These are phyloP conservation scores for Talaromyces proteolyticus DNA, from an alignment of 495 filamentous ascomycete species.

Conservation along the genomic window DNA sequence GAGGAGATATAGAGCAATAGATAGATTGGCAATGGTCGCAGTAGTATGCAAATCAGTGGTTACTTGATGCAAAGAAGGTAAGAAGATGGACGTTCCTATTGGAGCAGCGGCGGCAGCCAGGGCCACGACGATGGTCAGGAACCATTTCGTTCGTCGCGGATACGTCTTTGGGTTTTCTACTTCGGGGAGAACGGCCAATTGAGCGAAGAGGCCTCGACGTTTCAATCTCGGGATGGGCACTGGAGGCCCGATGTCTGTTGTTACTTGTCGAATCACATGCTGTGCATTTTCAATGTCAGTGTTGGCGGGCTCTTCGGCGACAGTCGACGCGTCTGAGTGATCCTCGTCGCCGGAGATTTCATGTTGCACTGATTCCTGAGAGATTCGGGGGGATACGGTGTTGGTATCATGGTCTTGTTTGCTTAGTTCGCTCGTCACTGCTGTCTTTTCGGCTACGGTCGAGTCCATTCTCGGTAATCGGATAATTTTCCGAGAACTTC, in stretches of 20 bases:
- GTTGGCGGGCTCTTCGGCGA: not conserved
- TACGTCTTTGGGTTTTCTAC: slow-evolving; percentile 73
- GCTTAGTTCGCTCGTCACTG: too few relatives aligned
- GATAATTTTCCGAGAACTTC: too few relatives aligned
- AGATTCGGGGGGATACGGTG: too few relatives aligned
- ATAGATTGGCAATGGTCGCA: slow-evolving; percentile 72
- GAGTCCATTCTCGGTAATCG: too few relatives aligned
- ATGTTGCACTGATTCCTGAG: not conserved
- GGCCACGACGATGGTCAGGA: slow-evolving; percentile 75
- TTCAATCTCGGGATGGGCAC: slow-evolving; percentile 53
- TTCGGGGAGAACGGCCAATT: slow-evolving; percentile 74
- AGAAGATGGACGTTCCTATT: slow-evolving; percentile 79
- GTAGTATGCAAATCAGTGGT: slow-evolving; percentile 57
- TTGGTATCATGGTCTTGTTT: too few relatives aligned
- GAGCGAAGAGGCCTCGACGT: slow-evolving; percentile 70
- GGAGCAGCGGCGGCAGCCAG: slow-evolving; percentile 71
- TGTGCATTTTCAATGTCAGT: not conserved
- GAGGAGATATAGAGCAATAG: slow-evolving; percentile 85
- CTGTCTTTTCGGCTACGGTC: too few relatives aligned
- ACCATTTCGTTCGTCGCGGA: slow-evolving; percentile 69
- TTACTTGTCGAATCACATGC: slow-evolving; percentile 3
- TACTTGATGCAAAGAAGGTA: slow-evolving; percentile 71
- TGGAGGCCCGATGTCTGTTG: slow-evolving; percentile 21
- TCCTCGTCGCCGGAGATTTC: not conserved
- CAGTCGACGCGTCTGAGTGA: not conserved